Base-by-base conservation (phyloP, 1,139 yeast species). In the Hyphopichia fennica region DNA sequence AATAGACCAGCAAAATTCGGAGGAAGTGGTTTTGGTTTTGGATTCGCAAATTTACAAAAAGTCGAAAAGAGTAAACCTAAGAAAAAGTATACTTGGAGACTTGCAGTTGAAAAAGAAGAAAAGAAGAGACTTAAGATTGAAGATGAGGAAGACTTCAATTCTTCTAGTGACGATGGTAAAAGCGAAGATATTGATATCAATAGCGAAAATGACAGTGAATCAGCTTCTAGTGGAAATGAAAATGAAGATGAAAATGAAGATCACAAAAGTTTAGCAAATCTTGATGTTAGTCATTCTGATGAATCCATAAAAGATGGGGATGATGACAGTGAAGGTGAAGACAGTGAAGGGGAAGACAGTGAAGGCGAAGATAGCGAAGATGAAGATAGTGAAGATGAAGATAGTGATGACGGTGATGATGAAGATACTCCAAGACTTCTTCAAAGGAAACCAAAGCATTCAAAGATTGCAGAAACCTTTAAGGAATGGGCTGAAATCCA, bases 1-100 rank as follows among this genome's bases (percentile, higher is more conserved):
- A 74, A 81, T 55, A 72, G 95, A 50, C 95, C 95, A 0, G 69
- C 73, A 4, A 75, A 77, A 41, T 73, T 72, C 49, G 85, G 86
- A 14, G 86, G 86, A 0, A 54, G 70, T 14, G 86, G 87, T 0
- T 41, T 54, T 17, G 91, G 91, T 0, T 87, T 87, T 60, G 87
- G 87, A 1, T 87, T 88, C 58, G 65, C 71, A 10, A 79, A 81
- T 53, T 63, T 84, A 14, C 76, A 77, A 27, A 75, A 72, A 43
- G 64, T 75, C 2, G 73, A 72, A 38, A 75, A 70, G 43, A 40
- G 45, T 4, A 54, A 54, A 43, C 54, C 52, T 2, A 62, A 62
- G 41, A 72, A 81, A 43, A 72, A 70, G 53, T 72, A 73, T 46
- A 69, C 68, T 31, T 73, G 79, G 79, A 61, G 77, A 46, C 48